Evolutionary conservation across 371 early-diverging fungal species (phyloP), one percentile per base, ranked within the genome.

Genomic region (Saksenaea vasiformis): DNA sequence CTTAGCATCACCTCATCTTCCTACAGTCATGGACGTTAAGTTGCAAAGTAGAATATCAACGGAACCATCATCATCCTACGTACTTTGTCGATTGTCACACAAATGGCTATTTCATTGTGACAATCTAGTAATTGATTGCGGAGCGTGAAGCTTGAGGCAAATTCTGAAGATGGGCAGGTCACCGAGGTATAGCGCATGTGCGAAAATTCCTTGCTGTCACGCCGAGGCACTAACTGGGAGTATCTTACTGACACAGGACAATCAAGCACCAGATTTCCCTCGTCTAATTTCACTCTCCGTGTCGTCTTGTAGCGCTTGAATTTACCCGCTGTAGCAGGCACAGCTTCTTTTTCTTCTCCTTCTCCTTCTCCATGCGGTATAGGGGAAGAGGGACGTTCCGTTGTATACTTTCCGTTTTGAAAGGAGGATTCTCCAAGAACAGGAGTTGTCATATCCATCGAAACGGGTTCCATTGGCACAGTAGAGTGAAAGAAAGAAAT

Each of bases 51-150:
- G n/a, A n/a, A n/a, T n/a, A n/a, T n/a, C n/a, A n/a, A n/a, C n/a
- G n/a, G n/a, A n/a, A n/a, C n/a, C n/a, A n/a, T n/a, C n/a, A n/a
- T n/a, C n/a, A n/a, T n/a, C n/a, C n/a, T n/a, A n/a, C 82, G 67
- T 73, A 87, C 87, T 73, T 95, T 95, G 84, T 95, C 95, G 93
- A 95, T 93, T 53, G 96, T 96, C 54, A 95, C 84, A 61, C 95
- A 94, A 59, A 91, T 86, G 61, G 88, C 90, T 54, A 96, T 70
- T 73, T 96, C 96, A 3, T 95, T 95, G 57, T 83, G 66, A 36
- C 85, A 87, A 76, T 56, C 83, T 67, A 87, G 77, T 67, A 88
- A 79, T 55, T 85, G 82, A 64, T 91, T 95, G 56, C 97, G 84
- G 61, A 96, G 85, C n/a, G 87, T 87, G 76, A 93, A 96, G 14